These are phyloP conservation scores for Fusarium sp. DNA, from an alignment of 2,329 filamentous ascomycete genomes.

Conservation along the genomic window DNA sequence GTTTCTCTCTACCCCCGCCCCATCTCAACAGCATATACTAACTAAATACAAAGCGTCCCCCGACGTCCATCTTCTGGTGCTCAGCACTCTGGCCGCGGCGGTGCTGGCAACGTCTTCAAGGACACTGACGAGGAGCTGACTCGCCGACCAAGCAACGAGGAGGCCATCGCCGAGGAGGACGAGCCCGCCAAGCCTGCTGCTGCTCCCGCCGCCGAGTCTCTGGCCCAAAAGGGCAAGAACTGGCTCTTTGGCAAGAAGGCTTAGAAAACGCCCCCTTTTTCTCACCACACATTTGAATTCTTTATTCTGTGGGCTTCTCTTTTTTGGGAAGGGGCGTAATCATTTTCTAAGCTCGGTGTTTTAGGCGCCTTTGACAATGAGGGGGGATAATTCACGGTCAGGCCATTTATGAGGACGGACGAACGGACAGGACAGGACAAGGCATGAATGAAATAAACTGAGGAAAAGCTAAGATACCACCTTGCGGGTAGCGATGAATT, in stretches of 20 bases:
- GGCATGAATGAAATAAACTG: slow-evolving; percentile 3
- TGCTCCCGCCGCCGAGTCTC: slow-evolving; percentile 25
- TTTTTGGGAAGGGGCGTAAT: slow-evolving; percentile 7
- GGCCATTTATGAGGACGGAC: slow-evolving; percentile 9
- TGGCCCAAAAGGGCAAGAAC: slow-evolving; percentile 60
- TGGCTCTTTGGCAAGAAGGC: slow-evolving; percentile 64
- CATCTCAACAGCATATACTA: not conserved
- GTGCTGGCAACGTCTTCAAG: slow-evolving; percentile 77
- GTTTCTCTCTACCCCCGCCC: slow-evolving; percentile 47
- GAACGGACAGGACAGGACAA: slow-evolving; percentile 2
- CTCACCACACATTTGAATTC: not conserved
- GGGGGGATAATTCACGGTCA: slow-evolving; percentile 6
- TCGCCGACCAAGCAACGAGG: slow-evolving; percentile 47
- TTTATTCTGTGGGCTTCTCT: not conserved
- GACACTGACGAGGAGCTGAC: slow-evolving; percentile 55
- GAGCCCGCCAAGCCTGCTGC: slow-evolving; percentile 18
- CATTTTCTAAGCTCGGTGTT: slow-evolving; percentile 42
- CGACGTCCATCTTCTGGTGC: slow-evolving; percentile 69
- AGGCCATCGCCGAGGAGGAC: slow-evolving; percentile 45
- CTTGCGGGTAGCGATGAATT: slow-evolving; percentile 27
- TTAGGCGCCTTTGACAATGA: slow-evolving; percentile 30
- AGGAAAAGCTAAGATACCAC: slow-evolving; percentile 42
- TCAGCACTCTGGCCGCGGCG: slow-evolving; percentile 79
- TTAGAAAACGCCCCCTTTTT: slow-evolving; percentile 38
- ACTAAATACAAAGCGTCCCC: slow-evolving; percentile 55